phyloP scores from a whole-genome alignment of 192 early-diverging fungal genomes.

The Helicostylum pulchrum region DNA sequence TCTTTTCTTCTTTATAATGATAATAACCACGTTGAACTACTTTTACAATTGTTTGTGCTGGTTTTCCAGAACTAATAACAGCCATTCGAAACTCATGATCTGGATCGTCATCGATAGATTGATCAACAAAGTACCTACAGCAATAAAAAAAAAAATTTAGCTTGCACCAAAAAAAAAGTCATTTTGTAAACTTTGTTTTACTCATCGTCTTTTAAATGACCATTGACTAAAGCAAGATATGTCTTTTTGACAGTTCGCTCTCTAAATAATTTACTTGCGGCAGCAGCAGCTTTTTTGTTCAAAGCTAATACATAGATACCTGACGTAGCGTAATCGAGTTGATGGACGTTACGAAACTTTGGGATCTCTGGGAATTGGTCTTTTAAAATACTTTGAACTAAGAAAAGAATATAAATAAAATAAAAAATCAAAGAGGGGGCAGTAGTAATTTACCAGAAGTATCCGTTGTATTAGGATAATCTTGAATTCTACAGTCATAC shows the following conservation, averaged over 20 bases:
- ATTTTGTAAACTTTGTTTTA: background rate
- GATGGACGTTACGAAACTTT: constrained; percentile 38
- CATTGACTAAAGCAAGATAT: constrained; percentile 37
- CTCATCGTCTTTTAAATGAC: constrained; percentile 32
- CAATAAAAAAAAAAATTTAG: background rate
- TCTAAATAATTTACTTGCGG: constrained; percentile 27
- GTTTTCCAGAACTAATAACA: constrained; percentile 22
- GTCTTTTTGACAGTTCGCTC: constrained; percentile 32
- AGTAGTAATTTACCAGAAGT: constrained; percentile 8
- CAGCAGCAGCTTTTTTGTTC: constrained; percentile 29
- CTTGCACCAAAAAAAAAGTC: background rate
- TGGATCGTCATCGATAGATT: constrained; percentile 35
- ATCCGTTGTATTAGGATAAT: background rate
- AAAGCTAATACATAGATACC: constrained; percentile 37
- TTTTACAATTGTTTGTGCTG: constrained; percentile 32
- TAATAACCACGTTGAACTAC: constrained; percentile 32
- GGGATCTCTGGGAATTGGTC: constrained; percentile 26
- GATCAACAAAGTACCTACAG: constrained; percentile 29
- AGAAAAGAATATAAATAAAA: background rate
- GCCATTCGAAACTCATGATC: constrained; percentile 37
- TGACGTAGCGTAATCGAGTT: constrained; percentile 42
- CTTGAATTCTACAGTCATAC: constrained; percentile 30
- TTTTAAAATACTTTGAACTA: constrained; percentile 24
- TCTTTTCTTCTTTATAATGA: constrained; percentile 18
- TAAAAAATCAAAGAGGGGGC: background rate